These are phyloP conservation scores for Carex littledalei DNA, from an alignment of 176 grass and related monocot species.

Conservation along the genomic window DNA sequence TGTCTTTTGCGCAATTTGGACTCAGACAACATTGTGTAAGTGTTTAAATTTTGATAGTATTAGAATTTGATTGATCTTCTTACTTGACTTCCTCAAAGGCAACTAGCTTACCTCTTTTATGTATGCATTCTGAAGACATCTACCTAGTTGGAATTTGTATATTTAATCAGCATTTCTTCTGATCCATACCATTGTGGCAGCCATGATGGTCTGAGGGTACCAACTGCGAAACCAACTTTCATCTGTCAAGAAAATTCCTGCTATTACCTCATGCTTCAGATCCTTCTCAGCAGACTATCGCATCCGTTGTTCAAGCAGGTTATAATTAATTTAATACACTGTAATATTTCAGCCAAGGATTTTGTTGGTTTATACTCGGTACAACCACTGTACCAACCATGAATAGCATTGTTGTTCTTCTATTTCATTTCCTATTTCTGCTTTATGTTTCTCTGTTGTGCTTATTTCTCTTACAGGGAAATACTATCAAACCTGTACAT, in stretches of 20 bases:
- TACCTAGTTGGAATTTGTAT: not conserved
- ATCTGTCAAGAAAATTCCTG: constrained; percentile 65
- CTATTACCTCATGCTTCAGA: constrained; percentile 92
- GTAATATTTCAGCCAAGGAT: not conserved
- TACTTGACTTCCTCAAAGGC: not conserved
- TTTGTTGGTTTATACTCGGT: not conserved
- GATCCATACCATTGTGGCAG: constrained; percentile 47
- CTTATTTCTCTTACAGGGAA: not conserved
- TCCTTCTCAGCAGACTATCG: constrained; percentile 84
- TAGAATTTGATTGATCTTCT: not conserved
- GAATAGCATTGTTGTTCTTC: not conserved
- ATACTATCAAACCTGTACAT: constrained; percentile 1
- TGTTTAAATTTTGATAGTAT: constrained; percentile 15
- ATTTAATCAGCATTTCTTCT: not conserved
- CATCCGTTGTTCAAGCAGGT: constrained; percentile 80
- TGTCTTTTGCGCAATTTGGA: constrained; percentile 82
- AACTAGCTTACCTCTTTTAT: not conserved
- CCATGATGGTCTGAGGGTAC: constrained; percentile 60
- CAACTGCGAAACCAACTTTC: constrained; percentile 69
- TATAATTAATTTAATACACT: not conserved
- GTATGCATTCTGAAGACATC: not conserved
- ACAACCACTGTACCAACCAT: not conserved
- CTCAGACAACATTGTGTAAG: constrained; percentile 79
- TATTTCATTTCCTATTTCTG: not conserved
- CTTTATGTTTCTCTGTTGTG: not conserved